Conservation (phyloP, 1,284 basidiomycete species). For the Pseudozyma pruni region DNA sequence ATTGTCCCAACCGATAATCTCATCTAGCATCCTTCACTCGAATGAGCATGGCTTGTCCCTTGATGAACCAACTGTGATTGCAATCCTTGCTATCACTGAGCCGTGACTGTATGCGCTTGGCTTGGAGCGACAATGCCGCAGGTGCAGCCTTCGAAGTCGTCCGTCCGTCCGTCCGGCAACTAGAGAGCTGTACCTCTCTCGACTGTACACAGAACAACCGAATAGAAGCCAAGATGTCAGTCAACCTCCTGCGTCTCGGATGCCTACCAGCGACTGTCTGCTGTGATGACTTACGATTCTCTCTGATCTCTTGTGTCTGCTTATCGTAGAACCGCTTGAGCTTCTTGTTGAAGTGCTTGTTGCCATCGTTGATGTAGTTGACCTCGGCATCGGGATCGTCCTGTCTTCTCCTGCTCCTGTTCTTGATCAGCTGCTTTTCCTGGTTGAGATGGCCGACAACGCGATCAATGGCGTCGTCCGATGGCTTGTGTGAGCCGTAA, state of each 20-base stretch:
- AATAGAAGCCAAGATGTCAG: too few relatives aligned
- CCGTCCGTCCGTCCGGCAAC: not conserved
- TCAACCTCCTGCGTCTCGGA: too few relatives aligned
- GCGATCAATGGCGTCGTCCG: constrained; percentile 91
- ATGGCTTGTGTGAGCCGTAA: constrained; percentile 93
- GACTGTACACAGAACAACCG: constrained; percentile 14
- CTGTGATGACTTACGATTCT: constrained; percentile 48
- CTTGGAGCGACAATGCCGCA: too few relatives aligned
- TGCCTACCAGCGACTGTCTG: too few relatives aligned
- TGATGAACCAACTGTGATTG: too few relatives aligned
- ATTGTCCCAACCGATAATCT: too few relatives aligned
- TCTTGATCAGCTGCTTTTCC: constrained; percentile 72
- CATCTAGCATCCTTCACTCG: not conserved
- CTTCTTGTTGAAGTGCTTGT: constrained; percentile 99
- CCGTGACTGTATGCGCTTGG: too few relatives aligned
- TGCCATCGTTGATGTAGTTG: constrained; percentile 98
- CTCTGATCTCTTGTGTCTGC: constrained; percentile 80
- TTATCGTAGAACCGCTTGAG: constrained; percentile 97
- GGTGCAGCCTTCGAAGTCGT: too few relatives aligned
- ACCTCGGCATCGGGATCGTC: constrained; percentile 94
- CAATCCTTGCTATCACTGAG: too few relatives aligned
- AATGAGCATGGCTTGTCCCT: too few relatives aligned
- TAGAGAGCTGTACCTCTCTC: constrained; percentile 50
- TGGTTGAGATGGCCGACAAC: constrained; percentile 90
- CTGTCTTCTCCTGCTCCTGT: constrained; percentile 83